Evolutionary conservation across 2,329 filamentous ascomycete species (phyloP), one percentile per base, ranked within the genome.

Genomic region (Diplodia scrobiculata): DNA sequence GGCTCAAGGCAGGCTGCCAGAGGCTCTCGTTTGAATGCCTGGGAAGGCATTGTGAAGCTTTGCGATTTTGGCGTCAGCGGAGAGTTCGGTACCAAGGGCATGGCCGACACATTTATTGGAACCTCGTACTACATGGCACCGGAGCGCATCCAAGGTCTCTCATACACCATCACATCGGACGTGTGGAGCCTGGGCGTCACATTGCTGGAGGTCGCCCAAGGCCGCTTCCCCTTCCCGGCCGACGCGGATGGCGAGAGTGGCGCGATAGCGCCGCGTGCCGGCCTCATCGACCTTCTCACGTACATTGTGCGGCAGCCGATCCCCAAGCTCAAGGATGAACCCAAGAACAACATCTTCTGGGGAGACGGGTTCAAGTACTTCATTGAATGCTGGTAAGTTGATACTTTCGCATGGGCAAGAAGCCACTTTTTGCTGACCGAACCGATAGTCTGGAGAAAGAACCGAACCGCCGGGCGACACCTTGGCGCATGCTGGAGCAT

Each of bases 81-180:
- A 70, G 95, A 98, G 78, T 98, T 98, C 75, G 96, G 95, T 70
- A 99, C 95, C 59, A 98, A 99, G 79, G 95, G 95, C 64, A 95
- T 98, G 76, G 95, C 95, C 70, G 97, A 98, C 77, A 99, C 95
- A 0, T 99, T 99, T 75, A 99, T 99, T 75, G 95, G 95, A 69
- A 99, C 95, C 13, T 96, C 91, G 68, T 99, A 98, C 77, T 99
- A 99, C 82, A 99, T 99, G 95, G 95, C 95, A 3, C 95, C 95
- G 0, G 95, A 99, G 78, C 90, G 95, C 63, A 99, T 99, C 77
- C 97, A 95, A 1, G 95, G 95, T 67, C 92, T 98, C 81, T 94
- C 90, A 59, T 99, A 99, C 79, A 99, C 94, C 68, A 99, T 99
- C 78, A 99, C 94, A 1, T 97, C 92, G 7, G 95, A 99, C 72